Conservation (phyloP, 306 rosid species). For the Cicer yamashitae region DNA sequence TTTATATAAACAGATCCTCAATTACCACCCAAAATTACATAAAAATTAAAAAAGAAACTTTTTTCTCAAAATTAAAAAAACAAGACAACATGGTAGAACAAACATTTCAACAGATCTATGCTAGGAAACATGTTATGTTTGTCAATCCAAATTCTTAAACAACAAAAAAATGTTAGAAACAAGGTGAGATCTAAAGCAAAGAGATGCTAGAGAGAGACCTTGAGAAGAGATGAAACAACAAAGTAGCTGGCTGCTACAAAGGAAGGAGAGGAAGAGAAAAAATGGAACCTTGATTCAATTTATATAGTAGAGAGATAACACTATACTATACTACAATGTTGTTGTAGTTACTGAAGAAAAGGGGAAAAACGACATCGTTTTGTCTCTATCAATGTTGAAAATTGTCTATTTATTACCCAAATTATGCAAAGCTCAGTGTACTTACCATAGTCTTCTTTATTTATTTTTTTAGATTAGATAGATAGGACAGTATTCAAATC, state of each 20-base stretch:
- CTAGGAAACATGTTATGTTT: conserved; percentile 13
- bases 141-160: background rate
- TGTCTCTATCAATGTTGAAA: background rate
- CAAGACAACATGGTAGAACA: background rate
- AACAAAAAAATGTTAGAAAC: background rate
- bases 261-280: background rate
- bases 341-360: background rate
- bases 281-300: background rate
- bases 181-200: conserved; percentile 41
- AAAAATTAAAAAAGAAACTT: background rate
- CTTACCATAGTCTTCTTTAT: background rate
- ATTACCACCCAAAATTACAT: background rate
- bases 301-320: background rate
- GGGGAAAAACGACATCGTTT: conserved; percentile 3
- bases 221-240: conserved; percentile 27
- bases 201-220: conserved; percentile 44
- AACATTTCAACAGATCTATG: conserved; percentile 46
- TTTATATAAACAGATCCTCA: conserved; percentile 21
- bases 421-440: background rate
- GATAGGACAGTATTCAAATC: background rate
- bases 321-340: conserved; percentile 3
- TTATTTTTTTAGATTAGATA: too few species aligned
- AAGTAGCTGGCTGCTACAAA: conserved; percentile 50
- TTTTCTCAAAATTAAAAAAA: background rate
- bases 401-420: background rate